These are phyloP conservation scores for Diaporthe sp. DNA, from an alignment of 2,329 filamentous ascomycete species.

Conservation along the genomic window DNA sequence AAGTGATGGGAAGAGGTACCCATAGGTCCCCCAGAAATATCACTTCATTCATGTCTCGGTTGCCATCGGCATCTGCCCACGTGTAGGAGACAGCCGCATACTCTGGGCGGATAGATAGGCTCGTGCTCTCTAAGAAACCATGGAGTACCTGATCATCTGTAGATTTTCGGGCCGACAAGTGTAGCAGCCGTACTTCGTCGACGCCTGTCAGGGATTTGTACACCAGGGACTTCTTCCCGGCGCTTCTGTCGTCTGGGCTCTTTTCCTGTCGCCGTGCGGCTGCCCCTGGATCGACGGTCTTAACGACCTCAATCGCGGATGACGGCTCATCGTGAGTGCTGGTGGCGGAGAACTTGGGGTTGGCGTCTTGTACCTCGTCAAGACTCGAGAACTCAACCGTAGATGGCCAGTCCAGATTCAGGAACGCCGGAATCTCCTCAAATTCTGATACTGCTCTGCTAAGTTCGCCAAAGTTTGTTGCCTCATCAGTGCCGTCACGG, in stretches of 20 bases:
- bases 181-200: background rate
- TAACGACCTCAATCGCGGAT: background rate
- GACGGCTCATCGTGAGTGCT: background rate
- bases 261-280: background rate
- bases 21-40: background rate
- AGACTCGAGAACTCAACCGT: background rate
- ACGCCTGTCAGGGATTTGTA: background rate
- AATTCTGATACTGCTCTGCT: background rate
- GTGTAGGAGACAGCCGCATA: background rate
- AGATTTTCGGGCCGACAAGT: background rate
- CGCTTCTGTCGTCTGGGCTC: too few species aligned
- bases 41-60: background rate
- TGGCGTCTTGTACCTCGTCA: background rate
- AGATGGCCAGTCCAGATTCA: background rate
- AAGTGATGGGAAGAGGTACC: background rate
- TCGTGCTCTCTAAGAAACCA: background rate
- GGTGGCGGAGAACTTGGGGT: background rate
- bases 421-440: background rate
- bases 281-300: rapidly evolving
- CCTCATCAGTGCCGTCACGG: background rate
- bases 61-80: background rate
- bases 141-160: background rate
- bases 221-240: background rate
- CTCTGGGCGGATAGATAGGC: background rate
- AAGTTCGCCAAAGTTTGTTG: background rate